Evolutionary conservation across 805 yeast genomes (phyloP).

Genomic region (Candida saitoana): DNA sequence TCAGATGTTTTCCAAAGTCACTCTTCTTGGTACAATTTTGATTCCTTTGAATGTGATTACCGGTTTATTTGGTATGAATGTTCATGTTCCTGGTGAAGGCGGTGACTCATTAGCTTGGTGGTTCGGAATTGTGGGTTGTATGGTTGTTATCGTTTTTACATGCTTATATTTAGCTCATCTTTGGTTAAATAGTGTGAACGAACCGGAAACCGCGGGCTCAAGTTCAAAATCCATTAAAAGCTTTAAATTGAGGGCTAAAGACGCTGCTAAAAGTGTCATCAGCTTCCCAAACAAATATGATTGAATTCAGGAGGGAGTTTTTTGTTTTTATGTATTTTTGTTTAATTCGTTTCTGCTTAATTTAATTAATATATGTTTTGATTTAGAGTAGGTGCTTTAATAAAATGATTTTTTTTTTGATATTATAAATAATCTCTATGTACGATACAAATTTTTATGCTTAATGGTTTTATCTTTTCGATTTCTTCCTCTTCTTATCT

Average conservation of each 20-base stretch:
- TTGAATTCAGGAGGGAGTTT: slow-evolving; percentile 6
- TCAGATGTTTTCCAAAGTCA: slow-evolving; percentile 82
- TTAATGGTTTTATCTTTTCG: neutral
- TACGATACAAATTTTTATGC: neutral
- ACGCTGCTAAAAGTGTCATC: slow-evolving; percentile 36
- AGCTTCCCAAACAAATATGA: slow-evolving; percentile 37
- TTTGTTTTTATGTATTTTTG: neutral
- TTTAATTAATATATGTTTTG: no score
- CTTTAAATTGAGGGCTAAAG: slow-evolving; percentile 23
- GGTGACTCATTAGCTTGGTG: slow-evolving; percentile 30
- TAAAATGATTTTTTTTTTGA: neutral
- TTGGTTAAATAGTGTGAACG: slow-evolving; percentile 17
- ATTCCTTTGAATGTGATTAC: slow-evolving; percentile 88
- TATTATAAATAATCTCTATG: neutral
- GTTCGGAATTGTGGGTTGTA: slow-evolving; percentile 28
- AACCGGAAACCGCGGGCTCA: slow-evolving; percentile 9
- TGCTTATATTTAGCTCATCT: slow-evolving; percentile 16
- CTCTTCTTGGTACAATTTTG: slow-evolving; percentile 82
- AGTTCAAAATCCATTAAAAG: slow-evolving; percentile 24
- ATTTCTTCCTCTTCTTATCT: slow-evolving; percentile 7
- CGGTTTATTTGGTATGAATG: slow-evolving; percentile 96
- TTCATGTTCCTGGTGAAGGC: slow-evolving; percentile 69
- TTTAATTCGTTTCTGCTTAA: no score
- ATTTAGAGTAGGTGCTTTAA: neutral
- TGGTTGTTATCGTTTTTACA: slow-evolving; percentile 16